phyloP scores from a whole-genome alignment of 306 rosid species.

The Nissolia schottii region DNA sequence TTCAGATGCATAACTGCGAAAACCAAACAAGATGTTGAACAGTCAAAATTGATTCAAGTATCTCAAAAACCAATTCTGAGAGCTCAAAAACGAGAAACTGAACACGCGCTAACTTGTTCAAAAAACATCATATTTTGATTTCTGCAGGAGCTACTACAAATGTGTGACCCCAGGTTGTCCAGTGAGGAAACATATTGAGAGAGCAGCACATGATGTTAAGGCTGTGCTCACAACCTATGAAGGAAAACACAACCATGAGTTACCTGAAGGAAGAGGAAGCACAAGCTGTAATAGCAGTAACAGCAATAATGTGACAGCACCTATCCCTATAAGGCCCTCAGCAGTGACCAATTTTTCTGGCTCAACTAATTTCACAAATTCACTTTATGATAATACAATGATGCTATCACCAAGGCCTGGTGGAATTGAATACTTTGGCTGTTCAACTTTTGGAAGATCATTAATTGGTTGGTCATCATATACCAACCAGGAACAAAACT shows the following conservation, averaged over 20 bases:
- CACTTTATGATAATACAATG: conserved; percentile 5
- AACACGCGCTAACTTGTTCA: conserved; percentile 1
- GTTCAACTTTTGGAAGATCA: background rate
- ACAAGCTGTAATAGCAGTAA: conserved; percentile 10
- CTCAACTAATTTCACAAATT: conserved; percentile 8
- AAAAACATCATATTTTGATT: too few relatives aligned
- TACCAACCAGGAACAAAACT: conserved; percentile 7
- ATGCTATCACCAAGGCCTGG: conserved; percentile 4
- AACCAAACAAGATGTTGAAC: too few relatives aligned
- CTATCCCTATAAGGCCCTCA: conserved; percentile 26
- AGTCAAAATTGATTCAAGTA: too few relatives aligned
- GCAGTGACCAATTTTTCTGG: background rate
- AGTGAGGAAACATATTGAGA: conserved; percentile 66
- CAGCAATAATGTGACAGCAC: background rate
- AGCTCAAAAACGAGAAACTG: too few relatives aligned
- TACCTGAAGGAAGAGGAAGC: conserved; percentile 54
- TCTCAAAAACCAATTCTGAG: too few relatives aligned
- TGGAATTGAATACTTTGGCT: background rate
- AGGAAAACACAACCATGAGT: conserved; percentile 69
- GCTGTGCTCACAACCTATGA: conserved; percentile 73
- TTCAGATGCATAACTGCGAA: too few relatives aligned
- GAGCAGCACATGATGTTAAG: conserved; percentile 53
- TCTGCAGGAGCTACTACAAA: conserved; percentile 66
- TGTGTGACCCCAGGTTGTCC: conserved; percentile 51
- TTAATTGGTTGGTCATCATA: background rate